phyloP scores from a whole-genome alignment of 192 early-diverging fungal genomes.

The Podila clonocystis region DNA sequence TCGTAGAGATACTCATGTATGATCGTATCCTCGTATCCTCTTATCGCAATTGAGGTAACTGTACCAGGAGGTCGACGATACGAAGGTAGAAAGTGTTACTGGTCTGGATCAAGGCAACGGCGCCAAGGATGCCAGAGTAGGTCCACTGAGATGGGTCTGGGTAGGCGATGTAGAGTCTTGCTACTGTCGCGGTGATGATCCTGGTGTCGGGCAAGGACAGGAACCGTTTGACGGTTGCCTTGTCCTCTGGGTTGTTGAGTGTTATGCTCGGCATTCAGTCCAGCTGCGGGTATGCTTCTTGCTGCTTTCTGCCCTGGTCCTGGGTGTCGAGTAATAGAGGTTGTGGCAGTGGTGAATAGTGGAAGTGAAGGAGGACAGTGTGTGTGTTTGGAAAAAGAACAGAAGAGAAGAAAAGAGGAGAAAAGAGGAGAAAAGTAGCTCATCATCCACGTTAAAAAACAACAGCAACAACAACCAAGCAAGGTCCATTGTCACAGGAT shows the following conservation, averaged over 20 bases:
- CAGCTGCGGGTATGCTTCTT: neutral
- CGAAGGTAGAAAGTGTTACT: slow-evolving; percentile 74
- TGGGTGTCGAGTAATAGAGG: neutral
- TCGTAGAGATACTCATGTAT: no score
- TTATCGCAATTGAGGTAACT: no score
- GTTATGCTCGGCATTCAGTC: slow-evolving; percentile 67
- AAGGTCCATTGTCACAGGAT: no score
- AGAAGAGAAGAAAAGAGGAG: neutral
- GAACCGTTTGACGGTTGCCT: slow-evolving; percentile 62
- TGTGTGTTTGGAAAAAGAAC: neutral
- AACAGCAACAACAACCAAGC: no score
- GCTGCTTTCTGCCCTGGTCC: neutral
- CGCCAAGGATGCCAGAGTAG: slow-evolving; percentile 76
- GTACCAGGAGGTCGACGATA: slow-evolving; percentile 72
- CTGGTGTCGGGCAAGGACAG: slow-evolving; percentile 59
- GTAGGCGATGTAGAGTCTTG: slow-evolving; percentile 76
- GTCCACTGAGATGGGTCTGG: slow-evolving; percentile 73
- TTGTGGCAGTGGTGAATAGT: neutral
- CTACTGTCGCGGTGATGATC: slow-evolving; percentile 80
- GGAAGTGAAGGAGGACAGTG: neutral
- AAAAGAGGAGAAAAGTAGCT: neutral
- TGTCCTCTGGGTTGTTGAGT: slow-evolving; percentile 68
- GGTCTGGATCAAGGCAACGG: slow-evolving; percentile 61
- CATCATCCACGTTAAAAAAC: neutral
- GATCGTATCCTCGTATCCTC: no score